These are phyloP conservation scores for Hemisphaericaspora xylofermentans DNA, from an alignment of 1,139 yeast species.

Conservation along the genomic window DNA sequence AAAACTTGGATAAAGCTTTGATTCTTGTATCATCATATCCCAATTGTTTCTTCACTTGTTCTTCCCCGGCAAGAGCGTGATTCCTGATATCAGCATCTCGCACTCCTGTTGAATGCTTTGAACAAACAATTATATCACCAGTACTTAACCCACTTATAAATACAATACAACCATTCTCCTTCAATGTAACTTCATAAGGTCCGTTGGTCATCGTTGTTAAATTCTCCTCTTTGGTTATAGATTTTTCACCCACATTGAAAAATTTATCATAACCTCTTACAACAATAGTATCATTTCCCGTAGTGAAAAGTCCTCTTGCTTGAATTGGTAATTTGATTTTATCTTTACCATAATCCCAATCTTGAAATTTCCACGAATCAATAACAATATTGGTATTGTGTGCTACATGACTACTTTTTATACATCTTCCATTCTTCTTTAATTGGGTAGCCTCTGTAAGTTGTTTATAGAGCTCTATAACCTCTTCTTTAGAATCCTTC, in stretches of 20 bases:
- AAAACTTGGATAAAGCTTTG: slow-evolving; percentile 52
- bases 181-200: slow-evolving; percentile 77
- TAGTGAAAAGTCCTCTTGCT: slow-evolving; percentile 85
- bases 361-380: slow-evolving; percentile 77
- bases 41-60: slow-evolving; percentile 56
- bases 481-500: slow-evolving; percentile 16
- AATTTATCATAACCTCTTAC: slow-evolving; percentile 94
- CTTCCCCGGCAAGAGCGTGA: slow-evolving; percentile 76
- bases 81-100: slow-evolving; percentile 51
- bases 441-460: slow-evolving; percentile 19
- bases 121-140: slow-evolving; percentile 77
- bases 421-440: slow-evolving; percentile 26
- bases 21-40: slow-evolving; percentile 34
- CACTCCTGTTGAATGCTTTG: slow-evolving; percentile 84
- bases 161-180: slow-evolving; percentile 93
- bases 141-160: slow-evolving; percentile 73
- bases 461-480: slow-evolving; percentile 14
- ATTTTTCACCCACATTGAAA: slow-evolving; percentile 73
- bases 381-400: slow-evolving; percentile 15
- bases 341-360: slow-evolving; percentile 75
- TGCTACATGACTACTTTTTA: slow-evolving; percentile 20
- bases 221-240: slow-evolving; percentile 48
- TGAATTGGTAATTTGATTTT: slow-evolving; percentile 56
- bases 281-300: slow-evolving; percentile 47
- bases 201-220: slow-evolving; percentile 56